Evolutionary conservation across 2,329 filamentous ascomycete genomes (phyloP), one percentile per base, ranked within the genome.

Genomic region (Cercospora canescens): DNA sequence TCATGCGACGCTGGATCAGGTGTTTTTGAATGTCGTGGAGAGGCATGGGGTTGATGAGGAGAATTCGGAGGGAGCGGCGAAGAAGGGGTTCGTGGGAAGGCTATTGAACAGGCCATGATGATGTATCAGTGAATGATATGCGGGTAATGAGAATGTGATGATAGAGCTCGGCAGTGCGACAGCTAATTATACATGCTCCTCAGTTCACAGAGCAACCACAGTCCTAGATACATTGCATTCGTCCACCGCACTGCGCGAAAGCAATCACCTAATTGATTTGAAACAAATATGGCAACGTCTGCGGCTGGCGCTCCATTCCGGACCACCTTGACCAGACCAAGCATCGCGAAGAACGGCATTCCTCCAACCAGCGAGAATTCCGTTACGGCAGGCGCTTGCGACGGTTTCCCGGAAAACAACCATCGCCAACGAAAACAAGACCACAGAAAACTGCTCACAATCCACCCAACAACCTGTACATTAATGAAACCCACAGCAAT

Each of bases 1-100:
- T 63, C 91, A 91, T 26, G 94, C 92, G 18, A 95, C 91, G 28
- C 80, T 96, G 52, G 93, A 97, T 75, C 91, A 96, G 78, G 92
- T 96, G 0, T 97, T 97, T 77, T 79, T 96, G 76, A 86, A 86
- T 34, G 93, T 96, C 74, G 92, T 96, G 8, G 89, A 89, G 1
- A 62, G 63, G 41, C 67, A 71, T 63, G 68, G 66, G 2, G 66
- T 69, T 35, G 66, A 68, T 65, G 69, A 67, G 57, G 68, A 69
- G 60, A 70, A 70, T 45, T 32, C 41, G 9, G 37, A 52, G 14
- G 45, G 28, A 3, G 16, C 8, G 39, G 28, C n/a, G 32, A 45
- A 30, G 41, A 52, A 54, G 18, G 59, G 59, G 1, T 30, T 61
- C n/a, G 41, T 39, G 1, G n/a, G 9, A 9, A 35, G 59, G 3